Base-by-base conservation (phyloP, 805 yeast species). In the Yamadazyma endophytica region DNA sequence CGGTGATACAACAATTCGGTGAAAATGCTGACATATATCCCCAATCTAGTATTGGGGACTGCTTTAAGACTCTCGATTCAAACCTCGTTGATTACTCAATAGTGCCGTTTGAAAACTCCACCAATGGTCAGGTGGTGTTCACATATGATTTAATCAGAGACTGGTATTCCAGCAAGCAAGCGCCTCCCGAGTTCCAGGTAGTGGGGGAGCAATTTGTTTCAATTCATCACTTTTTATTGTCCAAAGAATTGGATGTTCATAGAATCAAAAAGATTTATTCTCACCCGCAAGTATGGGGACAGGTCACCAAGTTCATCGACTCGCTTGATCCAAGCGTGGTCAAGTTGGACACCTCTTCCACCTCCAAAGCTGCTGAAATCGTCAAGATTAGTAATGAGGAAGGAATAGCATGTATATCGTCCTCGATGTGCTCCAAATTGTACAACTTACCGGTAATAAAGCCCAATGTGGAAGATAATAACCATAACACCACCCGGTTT, bases 201-300 rank as follows among this genome's bases (percentile, higher is more conserved):
- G 68, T 82, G 3, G 90, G 77, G 1, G 95, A 87, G 44, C 90
- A 85, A 42, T 82, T 77, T 48, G 97, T 90, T 2, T 55, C 82
- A 1, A 85, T 90, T 37, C 81, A 78, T 36, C 97, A 92, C 60
- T 81, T 82, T 52, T 64, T 90, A 22, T 62, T 79, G 38, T 58
- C 79, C 4, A 61, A 54, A 40, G 68, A 73, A 6, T 45, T 50
- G 27, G 66, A 64, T 20, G 43, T 81, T 3, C 41, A 53, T 1
- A 52, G 67, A 9, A 70, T 88, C 31, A 56, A 51, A 11, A 73
- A 68, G 19, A 71, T 90, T 13, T 85, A 84, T 59, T 84, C 96
- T 3, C 98, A 90, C 57, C 97, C 98, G 2, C 98, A 90, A 55
- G 98, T 89, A 0, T 90, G 98, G 98, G 94, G 96, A 7, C 98